Base-by-base conservation (phyloP, 306 rosid species). In the Castanea crenata region DNA sequence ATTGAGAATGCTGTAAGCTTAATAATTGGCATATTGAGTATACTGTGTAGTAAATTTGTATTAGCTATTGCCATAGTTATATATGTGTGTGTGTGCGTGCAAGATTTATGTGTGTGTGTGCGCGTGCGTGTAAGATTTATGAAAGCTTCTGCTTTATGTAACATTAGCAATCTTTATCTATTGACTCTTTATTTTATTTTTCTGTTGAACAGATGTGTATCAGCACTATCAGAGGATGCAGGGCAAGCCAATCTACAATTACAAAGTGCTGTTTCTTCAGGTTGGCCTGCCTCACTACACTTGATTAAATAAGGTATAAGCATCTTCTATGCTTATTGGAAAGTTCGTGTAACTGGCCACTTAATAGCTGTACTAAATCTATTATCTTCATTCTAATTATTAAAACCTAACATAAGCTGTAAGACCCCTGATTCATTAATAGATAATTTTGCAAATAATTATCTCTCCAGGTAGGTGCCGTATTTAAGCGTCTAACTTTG, bases 261-360 rank as follows among this genome's bases (percentile, higher is more conserved):
- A 74, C 83, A 83, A 83, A 88, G 68, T 72, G 87, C 92, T 10
- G 88, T 92, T 84, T 90, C 98, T 73, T 86, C 88, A 57, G 96
- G 94, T 62, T 95, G 98, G 98, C 99, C 99, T 51, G 94, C 96
- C 81, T 70, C 95, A 31, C 63, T 92, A 75, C 99, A 92, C 86
- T 87, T 90, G 94, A 95, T 95, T 79, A 97, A 97, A 69, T 0
- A 88, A 95, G 96, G 99, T 91, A 79, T 55, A 38, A 84, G 19
- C 73, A 52, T 79, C 77, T 78, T 76, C 69, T 19, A 49, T 72
- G 62, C 70, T 76, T 63, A 63, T 29, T 57, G 5, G 46, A 62
- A 79, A 79, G 59, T 55, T n/a, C 13, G 23, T 54, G 25, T 38
- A 38, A 38, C 11, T 38, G 11, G 46, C 46, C 11, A 7, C 46